phyloP scores from a whole-genome alignment of 148 eudicot genomes.

The Rhododendron ferrugineum region DNA sequence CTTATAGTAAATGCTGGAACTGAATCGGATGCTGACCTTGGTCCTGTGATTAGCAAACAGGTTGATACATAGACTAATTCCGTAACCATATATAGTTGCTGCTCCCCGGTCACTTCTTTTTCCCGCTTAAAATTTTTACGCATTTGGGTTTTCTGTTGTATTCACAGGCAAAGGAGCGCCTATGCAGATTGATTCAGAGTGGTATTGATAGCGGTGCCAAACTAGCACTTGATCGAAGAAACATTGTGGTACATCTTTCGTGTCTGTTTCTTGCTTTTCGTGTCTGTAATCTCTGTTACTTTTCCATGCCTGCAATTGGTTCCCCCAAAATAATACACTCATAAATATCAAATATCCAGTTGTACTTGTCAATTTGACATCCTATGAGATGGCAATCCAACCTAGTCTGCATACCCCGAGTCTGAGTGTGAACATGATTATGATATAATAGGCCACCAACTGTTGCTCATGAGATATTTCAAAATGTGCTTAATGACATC shows the following conservation, averaged over 20 bases:
- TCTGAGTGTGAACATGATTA: neutral
- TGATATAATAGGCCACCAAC: neutral
- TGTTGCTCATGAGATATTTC: neutral
- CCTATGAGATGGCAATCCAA: neutral
- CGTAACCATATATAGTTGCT: neutral
- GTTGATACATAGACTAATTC: slow-evolving; percentile 26
- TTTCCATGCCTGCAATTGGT: neutral
- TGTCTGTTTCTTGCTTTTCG: neutral
- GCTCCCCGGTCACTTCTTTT: neutral
- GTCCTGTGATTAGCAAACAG: slow-evolving; percentile 97
- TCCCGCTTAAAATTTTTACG: neutral
- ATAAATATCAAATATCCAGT: neutral
- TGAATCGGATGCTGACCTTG: slow-evolving; percentile 91
- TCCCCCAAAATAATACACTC: neutral
- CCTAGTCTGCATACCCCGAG: neutral
- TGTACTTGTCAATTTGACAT: neutral
- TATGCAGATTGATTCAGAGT: slow-evolving; percentile 73
- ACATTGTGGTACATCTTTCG: slow-evolving; percentile 46
- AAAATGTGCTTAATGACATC: neutral
- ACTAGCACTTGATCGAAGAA: slow-evolving; percentile 83
- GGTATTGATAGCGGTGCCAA: slow-evolving; percentile 86
- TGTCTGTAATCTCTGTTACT: neutral
- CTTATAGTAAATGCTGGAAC: slow-evolving; percentile 89
- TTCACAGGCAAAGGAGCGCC: slow-evolving; percentile 81
- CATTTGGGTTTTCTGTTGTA: neutral